Base-by-base conservation (phyloP, 176 grass and related monocot species). In the Carex kokanica region DNA sequence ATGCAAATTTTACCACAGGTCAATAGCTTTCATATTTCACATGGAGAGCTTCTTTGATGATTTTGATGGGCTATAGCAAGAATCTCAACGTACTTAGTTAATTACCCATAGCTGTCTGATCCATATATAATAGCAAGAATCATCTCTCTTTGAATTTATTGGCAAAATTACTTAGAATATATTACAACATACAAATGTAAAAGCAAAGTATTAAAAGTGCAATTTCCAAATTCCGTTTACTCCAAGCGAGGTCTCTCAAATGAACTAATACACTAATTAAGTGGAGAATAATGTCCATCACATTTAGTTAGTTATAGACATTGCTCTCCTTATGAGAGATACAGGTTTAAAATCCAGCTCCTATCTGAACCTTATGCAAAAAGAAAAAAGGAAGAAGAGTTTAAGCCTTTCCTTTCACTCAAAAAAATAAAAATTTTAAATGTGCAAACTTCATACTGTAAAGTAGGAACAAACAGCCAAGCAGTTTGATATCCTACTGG, bases 401-500 rank as follows among this genome's bases (percentile, higher is more conserved):
- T 60, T 45, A 2, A 81, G 25, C 20, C 45, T 10, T 45, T 71
- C 2, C 59, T 62, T 49, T 62, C 59, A 45, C 54, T 71, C 10
- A 32, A 18, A 38, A 29, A 61, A 78, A 21, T 0, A 81, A 41
- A 6, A 62, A 6, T 20, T 20, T 20, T 12, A 34, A 60, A 16
- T 80, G 23, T 73, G 41, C 40, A 15, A 14, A 78, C 23, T 24
- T 53, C 78, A 81, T 52, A 58, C 18, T 51, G 64, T 55, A 8
- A 75, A 84, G 66, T 55, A 15, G 66, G 49, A 84, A 14, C 64
- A 75, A 71, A 45, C 13, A 75, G 14, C 14, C 16, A 84, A 84
- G 34, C 31, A 54, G 81, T 55, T 45, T 56, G 63, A 81, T 65
- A 82, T 65, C 27, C 18, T 47, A 61, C 78, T 64, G 23, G 41